Conservation (phyloP, 2,329 filamentous ascomycete species). For the Chaetomium olivaceum region DNA sequence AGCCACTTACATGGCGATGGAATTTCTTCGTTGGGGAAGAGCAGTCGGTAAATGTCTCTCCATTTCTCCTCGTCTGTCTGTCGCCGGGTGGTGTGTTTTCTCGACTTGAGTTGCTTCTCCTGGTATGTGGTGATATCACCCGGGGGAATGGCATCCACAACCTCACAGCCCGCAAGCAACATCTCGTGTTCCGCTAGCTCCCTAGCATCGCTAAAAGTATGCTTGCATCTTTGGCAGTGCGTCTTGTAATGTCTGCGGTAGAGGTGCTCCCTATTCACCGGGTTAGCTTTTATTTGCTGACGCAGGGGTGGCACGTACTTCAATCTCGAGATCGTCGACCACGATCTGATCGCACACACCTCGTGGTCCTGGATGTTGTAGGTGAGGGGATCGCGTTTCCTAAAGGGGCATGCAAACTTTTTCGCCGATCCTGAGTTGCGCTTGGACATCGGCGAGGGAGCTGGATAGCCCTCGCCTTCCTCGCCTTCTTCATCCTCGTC, state of each 20-base stretch:
- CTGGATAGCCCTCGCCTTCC: conserved; percentile 23
- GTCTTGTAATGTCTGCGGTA: conserved; percentile 32
- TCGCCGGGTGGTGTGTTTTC: conserved; percentile 25
- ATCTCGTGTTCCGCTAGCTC: conserved; percentile 29
- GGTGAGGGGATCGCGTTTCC: conserved; percentile 30
- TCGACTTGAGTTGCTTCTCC: conserved; percentile 32
- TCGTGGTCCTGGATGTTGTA: conserved; percentile 32
- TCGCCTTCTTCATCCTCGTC: conserved; percentile 31
- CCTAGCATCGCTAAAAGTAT: conserved; percentile 23
- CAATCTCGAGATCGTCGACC: conserved; percentile 31
- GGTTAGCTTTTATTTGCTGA: conserved; percentile 10
- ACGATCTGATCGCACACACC: conserved; percentile 29
- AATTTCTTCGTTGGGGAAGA: conserved; percentile 30
- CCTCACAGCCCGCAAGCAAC: conserved; percentile 23
- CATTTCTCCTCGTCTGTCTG: conserved; percentile 33
- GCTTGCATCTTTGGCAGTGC: conserved; percentile 33
- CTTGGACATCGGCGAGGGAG: conserved; percentile 25
- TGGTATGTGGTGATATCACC: conserved; percentile 29
- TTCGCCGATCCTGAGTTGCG: conserved; percentile 15
- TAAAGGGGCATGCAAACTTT: conserved; percentile 32
- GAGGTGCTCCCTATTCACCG: conserved; percentile 28
- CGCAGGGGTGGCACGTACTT: conserved; percentile 23
- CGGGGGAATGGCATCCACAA: conserved; percentile 20
- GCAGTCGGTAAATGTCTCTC: conserved; percentile 31
- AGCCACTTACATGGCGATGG: conserved; percentile 33